These are phyloP conservation scores for Alternaria longipes DNA, from an alignment of 2,329 filamentous ascomycete genomes.

Conservation along the genomic window DNA sequence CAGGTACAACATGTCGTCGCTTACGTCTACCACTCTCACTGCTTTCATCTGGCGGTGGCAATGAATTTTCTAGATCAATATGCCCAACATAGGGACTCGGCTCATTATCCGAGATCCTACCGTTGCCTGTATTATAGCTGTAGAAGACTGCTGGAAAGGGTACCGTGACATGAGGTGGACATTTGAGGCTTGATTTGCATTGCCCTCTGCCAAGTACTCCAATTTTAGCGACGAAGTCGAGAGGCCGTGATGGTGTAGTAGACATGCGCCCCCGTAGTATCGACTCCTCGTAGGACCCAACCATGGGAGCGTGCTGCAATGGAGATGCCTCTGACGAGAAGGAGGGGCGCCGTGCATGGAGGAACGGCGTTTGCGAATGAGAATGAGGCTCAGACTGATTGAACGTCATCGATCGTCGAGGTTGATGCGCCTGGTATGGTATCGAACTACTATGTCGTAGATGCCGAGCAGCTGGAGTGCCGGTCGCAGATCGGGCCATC, in stretches of 20 bases:
- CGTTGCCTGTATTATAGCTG: slow-evolving; percentile 79
- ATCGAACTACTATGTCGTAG: slow-evolving; percentile 67
- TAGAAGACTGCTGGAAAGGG: slow-evolving; percentile 97
- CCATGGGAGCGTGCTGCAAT: slow-evolving; percentile 90
- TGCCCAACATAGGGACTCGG: slow-evolving; percentile 96
- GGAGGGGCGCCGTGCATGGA: slow-evolving; percentile 72
- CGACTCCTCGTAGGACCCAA: slow-evolving; percentile 97
- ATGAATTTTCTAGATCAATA: slow-evolving; percentile 85
- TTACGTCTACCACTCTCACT: slow-evolving; percentile 54
- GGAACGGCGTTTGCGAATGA: slow-evolving; percentile 56
- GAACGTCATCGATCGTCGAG: slow-evolving; percentile 76
- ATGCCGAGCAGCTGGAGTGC: slow-evolving; percentile 45
- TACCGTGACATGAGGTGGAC: slow-evolving; percentile 88
- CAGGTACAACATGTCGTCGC: slow-evolving; percentile 42
- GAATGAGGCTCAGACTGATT: slow-evolving; percentile 51
- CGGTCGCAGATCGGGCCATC: slow-evolving; percentile 41
- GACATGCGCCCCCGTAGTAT: slow-evolving; percentile 97
- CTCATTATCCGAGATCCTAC: slow-evolving; percentile 77
- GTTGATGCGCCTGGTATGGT: slow-evolving; percentile 81
- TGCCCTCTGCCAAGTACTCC: slow-evolving; percentile 89
- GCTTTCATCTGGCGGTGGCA: slow-evolving; percentile 63
- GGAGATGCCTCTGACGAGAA: slow-evolving; percentile 77
- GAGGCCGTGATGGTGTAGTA: slow-evolving; percentile 88
- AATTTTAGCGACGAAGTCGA: slow-evolving; percentile 94
- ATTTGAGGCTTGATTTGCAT: slow-evolving; percentile 84